Base-by-base conservation (phyloP, 768 basidiomycete species). In the Mycena vitilis region DNA sequence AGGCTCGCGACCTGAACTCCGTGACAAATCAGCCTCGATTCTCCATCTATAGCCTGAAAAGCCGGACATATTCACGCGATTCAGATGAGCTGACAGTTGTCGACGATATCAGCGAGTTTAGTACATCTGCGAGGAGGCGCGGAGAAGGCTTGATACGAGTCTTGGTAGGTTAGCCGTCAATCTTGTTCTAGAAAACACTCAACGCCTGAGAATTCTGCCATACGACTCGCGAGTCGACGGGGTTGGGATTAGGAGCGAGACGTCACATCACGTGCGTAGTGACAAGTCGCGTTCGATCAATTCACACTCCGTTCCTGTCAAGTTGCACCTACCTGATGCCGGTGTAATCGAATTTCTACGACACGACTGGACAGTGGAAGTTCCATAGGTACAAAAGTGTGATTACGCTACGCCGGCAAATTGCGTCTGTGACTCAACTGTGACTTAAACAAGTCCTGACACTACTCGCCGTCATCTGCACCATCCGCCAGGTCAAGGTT, bases 31-130 rank as follows among this genome's bases (percentile, higher is more conserved):
- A 66, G 58, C 16, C 25, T 23, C 49, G 7, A 37, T 30, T 57
- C 12, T 40, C 30, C 7, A n/a, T 40, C 23, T 42, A 20, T 25
- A 30, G 37, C 16, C 18, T 13, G 5, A 55, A 48, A 23, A 25
- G 45, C 34, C 59, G 45, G 15, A 66, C 65, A 49, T 54, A 10
- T 66, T 66, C 52, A 13, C 44, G 52, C 51, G 66, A 61, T 34
- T 60, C 51, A 16, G 65, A 37, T 30, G 51, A 47, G 22, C n/a
- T 23, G 18, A 40, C 44, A 23, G 20, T 47, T 10, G 20, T 25
- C 22, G 52, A 55, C n/a, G 40, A 49, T 37, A 63, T 30, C 1
- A 64, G 12, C n/a, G 61, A 63, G 49, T 68, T 47, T n/a, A 63
- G 25, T 22, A 68, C 37, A 20, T 60, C 47, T 5, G 30, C 20